Percentiles rank a stretch among this genome's conserved stretches.
phyloP scores from a whole-genome alignment of 305 asterid species.

The Andrographis paniculata region DNA sequence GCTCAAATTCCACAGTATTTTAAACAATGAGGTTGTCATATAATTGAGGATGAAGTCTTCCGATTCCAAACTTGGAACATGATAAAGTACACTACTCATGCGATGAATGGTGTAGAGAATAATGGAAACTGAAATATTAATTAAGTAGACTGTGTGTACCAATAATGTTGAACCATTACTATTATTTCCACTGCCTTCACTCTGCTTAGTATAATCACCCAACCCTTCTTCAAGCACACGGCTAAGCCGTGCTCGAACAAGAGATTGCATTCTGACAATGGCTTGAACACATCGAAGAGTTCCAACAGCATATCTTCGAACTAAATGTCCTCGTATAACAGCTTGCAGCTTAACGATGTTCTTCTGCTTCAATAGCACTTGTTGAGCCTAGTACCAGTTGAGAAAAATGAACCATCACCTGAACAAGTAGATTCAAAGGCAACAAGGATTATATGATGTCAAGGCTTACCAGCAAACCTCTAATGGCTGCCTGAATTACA shows the following conservation, averaged over 20 bases:
- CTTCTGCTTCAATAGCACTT: constrained; percentile 46
- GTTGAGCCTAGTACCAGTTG: constrained; percentile 55
- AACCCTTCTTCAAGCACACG: constrained; percentile 27
- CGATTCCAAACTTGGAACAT: neutral
- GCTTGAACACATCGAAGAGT: constrained; percentile 91
- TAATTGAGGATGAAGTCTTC: neutral
- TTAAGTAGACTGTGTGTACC: constrained; percentile 23
- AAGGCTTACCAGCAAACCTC: constrained; percentile 62
- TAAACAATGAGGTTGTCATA: constrained; percentile 9
- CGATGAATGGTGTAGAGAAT: neutral
- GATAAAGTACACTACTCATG: neutral
- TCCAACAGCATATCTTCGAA: constrained; percentile 81
- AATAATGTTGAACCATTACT: constrained; percentile 12
- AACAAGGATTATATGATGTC: constrained; percentile 12
- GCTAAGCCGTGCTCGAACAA: constrained; percentile 69
- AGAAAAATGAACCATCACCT: constrained; percentile 14
- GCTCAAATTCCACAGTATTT: constrained; percentile 5
- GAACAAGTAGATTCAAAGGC: constrained; percentile 14
- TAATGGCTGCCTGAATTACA: constrained; percentile 65
- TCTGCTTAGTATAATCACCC: constrained; percentile 25
- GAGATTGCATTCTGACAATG: constrained; percentile 83
- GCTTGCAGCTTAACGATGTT: constrained; percentile 75
- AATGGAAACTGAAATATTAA: constrained; percentile 11
- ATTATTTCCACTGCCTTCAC: constrained; percentile 28
- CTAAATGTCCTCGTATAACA: constrained; percentile 87